A percentile compares a stretch with the other conserved stretches of the same genome.
Evolutionary conservation across 2,329 filamentous ascomycete species (phyloP).

Genomic region (Calonectria hongkongensis): DNA sequence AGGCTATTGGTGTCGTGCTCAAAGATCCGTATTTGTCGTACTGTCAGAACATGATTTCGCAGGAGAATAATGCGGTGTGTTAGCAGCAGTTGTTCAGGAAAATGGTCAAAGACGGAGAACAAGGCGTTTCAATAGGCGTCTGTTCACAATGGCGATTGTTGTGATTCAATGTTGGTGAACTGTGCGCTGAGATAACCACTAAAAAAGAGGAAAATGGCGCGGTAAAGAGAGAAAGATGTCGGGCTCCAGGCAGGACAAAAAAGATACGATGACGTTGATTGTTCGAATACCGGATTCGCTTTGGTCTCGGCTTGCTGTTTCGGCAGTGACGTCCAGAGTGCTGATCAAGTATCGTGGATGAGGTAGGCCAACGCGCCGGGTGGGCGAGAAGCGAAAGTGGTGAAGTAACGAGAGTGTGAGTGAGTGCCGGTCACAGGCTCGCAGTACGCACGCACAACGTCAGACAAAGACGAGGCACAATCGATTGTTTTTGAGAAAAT

Average conservation of each 20-base stretch:
- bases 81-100: constrained; percentile 12
- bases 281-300: constrained; percentile 40
- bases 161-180: constrained; percentile 28
- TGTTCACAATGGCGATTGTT: constrained; percentile 10
- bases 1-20: constrained; percentile 30
- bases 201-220: background rate
- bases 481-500: constrained; percentile 33
- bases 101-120: constrained; percentile 22
- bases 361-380: constrained; percentile 21
- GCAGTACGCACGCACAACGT: constrained; percentile 11
- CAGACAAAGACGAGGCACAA: constrained; percentile 17
- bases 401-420: constrained; percentile 8
- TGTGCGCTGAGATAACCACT: background rate
- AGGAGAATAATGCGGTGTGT: constrained; percentile 3
- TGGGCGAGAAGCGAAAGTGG: constrained; percentile 11
- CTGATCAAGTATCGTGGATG: constrained; percentile 23
- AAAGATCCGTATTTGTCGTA: constrained; percentile 41
- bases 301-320: constrained; percentile 22
- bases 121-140: constrained; percentile 14
- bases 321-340: constrained; percentile 22
- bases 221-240: constrained; percentile 17
- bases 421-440: constrained; percentile 22
- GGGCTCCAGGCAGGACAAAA: constrained; percentile 33
- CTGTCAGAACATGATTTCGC: constrained; percentile 51
- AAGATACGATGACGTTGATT: constrained; percentile 14